Evolutionary conservation across 495 filamentous ascomycete genomes (phyloP), one percentile per base, ranked within the genome.

Genomic region (Hyaloscypha variabilis): DNA sequence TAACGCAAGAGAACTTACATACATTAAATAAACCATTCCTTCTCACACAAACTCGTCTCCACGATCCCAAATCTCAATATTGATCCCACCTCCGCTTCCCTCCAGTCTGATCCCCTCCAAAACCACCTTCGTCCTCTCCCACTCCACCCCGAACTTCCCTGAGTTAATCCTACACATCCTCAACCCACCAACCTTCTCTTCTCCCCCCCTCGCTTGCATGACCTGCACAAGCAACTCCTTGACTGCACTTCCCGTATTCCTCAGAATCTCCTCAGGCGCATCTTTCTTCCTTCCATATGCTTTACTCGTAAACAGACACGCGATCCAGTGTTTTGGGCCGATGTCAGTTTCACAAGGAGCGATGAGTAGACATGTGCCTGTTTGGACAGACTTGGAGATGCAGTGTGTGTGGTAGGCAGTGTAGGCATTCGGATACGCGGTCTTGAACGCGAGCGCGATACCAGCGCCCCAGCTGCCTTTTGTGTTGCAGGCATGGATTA

Each of bases 121-220:
- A n/a, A n/a, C n/a, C n/a, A n/a, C n/a, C n/a, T n/a, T n/a, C n/a
- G n/a, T n/a, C n/a, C n/a, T n/a, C n/a, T n/a, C n/a, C n/a, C n/a
- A n/a, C 25, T 31, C 26, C 2, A 59, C 56, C 56, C 56, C 56
- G 36, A 59, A 59, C 56, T 34, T 59, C 2, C 56, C 56, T 29
- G 56, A 59, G n/a, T 59, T 59, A 36, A 59, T 59, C 56, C 34
- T 59, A 24, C 56, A 59, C 56, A 59, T 59, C 56, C 56, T 13
- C 29, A 59, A 11, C 10, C 30, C 31, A 13, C 24, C 56, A 34
- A 36, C 6, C 56, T 2, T 21, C 30, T 31, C 14, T 2, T 30
- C 25, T 8, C 56, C 36, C 24, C 25, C 19, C 30, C 34, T 30
- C 10, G 56, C 56, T 8, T 31, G 5, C 56, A 6, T 30, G 2